phyloP scores from a whole-genome alignment of 2,329 filamentous ascomycete species.

The Ceratocystis cacaofunesta region DNA sequence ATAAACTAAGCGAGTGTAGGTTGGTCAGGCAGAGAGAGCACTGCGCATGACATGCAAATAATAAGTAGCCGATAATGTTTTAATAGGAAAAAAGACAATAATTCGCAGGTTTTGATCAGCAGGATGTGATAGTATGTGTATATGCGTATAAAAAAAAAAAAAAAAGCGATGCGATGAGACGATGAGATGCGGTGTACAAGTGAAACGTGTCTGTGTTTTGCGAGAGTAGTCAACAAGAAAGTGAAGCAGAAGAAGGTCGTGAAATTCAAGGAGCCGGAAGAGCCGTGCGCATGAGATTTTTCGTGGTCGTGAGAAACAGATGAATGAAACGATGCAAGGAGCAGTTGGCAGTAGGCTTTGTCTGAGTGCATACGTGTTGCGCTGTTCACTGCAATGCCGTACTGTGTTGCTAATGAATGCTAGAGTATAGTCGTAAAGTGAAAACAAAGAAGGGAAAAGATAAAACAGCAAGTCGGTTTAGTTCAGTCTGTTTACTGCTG shows the following conservation, averaged over 20 bases:
- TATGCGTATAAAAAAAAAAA: not conserved
- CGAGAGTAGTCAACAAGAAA: not conserved
- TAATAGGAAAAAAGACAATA: not conserved
- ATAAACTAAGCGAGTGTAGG: not conserved
- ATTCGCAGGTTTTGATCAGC: not conserved
- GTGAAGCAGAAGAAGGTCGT: not conserved
- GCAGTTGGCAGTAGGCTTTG: not conserved
- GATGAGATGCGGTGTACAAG: not conserved
- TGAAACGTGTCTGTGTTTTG: not conserved
- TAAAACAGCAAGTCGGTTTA: not conserved
- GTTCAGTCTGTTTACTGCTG: conserved; percentile 1
- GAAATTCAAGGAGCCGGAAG: not conserved
- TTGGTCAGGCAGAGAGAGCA: not conserved
- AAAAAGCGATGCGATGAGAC: not conserved
- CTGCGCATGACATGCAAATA: not conserved
- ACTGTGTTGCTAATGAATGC: not conserved
- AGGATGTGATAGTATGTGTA: not conserved
- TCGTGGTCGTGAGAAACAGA: not conserved
- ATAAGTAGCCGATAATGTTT: not conserved
- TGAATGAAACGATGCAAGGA: not conserved
- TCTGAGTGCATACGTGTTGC: no score
- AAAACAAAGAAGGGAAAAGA: not conserved
- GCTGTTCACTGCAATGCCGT: not conserved
- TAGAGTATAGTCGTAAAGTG: not conserved
- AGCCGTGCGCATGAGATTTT: not conserved